Conservation (phyloP, 2,329 filamentous ascomycete species). For the Alternaria burnsii region DNA sequence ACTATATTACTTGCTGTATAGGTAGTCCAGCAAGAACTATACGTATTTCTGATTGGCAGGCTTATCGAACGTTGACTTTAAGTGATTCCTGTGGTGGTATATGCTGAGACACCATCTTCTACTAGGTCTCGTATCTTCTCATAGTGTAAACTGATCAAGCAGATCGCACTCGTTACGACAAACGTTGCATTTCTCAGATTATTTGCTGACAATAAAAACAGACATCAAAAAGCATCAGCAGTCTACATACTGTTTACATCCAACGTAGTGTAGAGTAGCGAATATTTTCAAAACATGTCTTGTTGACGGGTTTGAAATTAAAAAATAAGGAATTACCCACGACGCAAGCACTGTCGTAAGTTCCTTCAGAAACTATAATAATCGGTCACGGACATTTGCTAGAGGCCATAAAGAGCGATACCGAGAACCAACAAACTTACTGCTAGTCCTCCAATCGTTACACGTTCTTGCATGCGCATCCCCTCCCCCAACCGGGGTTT, state of each 20-base stretch:
- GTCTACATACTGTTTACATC: background rate
- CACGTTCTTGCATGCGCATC: slow-evolving; percentile 1
- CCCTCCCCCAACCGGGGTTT: slow-evolving; percentile 17
- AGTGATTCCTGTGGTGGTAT: background rate
- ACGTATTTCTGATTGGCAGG: background rate
- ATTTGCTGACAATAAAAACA: too few species aligned
- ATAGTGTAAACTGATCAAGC: background rate
- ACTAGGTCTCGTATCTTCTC: background rate
- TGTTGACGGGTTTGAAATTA: background rate
- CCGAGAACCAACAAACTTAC: background rate
- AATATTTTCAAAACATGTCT: too few species aligned
- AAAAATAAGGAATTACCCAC: background rate
- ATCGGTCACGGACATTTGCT: background rate
- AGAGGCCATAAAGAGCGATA: background rate
- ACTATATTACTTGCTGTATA: background rate
- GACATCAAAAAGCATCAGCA: too few species aligned
- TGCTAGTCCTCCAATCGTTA: background rate
- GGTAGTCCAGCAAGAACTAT: background rate
- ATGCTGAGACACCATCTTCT: background rate
- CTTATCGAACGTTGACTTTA: background rate
- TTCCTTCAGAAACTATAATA: background rate
- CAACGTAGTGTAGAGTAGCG: background rate
- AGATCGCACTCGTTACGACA: background rate
- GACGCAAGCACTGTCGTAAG: background rate
- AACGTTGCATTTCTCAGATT: background rate